Evolutionary conservation across 2,329 filamentous ascomycete species (phyloP), one percentile per base, ranked within the genome.

Genomic region (Grosmannia penicillata): DNA sequence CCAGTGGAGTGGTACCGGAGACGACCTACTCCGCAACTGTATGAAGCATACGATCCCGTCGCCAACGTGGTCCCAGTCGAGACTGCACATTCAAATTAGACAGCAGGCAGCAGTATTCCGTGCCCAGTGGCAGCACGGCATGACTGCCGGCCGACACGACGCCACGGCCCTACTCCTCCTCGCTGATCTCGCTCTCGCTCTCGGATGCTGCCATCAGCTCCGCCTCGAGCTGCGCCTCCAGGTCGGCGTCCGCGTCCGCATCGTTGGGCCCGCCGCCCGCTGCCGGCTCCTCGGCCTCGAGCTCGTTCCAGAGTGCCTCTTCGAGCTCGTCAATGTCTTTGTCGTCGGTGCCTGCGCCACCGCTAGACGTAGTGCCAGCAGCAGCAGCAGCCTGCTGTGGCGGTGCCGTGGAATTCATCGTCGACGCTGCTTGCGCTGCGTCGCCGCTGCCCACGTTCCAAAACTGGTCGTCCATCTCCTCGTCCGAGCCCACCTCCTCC

Each of bases 181-280:
- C 75, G 46, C 75, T 78, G 38, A 78, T 73, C 47, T 76, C 72
- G 46, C 74, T 78, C 53, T 78, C 74, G 37, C 74, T 78, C 53
- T 78, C 74, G 37, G 63, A 57, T 15, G 74, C 71, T 26, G 62
- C 47, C 37, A 47, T 58, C 26, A 71, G 58, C 28, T 65, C 66
- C 8, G 69, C 69, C 47, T 72, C 70, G 51, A 78, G 60, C 47
- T 75, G 70, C 18, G 66, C 68, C 38, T 70, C 70, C 29, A 76
- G 53, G 22, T 43, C 44, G 8, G 40, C 68, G 42, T 70, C 70
- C 11, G 29, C n/a, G n/a, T n/a, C n/a, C n/a, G n/a, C n/a, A n/a
- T n/a, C n/a, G n/a, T n/a, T n/a, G n/a, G n/a, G n/a, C n/a, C n/a
- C n/a, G n/a, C n/a, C n/a, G n/a, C n/a, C n/a, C n/a, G n/a, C n/a